Evolutionary conservation across 2,329 filamentous ascomycete species (phyloP).

Genomic region (Microsporum canis): DNA sequence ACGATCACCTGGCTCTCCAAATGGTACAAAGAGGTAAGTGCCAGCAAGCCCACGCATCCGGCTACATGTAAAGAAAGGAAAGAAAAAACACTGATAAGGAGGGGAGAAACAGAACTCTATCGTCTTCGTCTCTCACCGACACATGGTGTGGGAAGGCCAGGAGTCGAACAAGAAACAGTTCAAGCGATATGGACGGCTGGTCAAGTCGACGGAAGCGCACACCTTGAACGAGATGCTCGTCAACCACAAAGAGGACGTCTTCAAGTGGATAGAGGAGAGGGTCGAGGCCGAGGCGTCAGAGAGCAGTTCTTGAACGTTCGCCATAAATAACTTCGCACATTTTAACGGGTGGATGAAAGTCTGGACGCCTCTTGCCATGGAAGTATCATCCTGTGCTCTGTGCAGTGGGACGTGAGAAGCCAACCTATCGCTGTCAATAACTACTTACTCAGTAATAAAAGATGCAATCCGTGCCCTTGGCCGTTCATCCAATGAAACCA

Average conservation of each 20-base stretch:
- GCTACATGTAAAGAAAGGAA: background rate
- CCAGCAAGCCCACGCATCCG: too few relatives aligned
- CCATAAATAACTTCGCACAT: too few relatives aligned
- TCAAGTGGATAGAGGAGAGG: conserved; percentile 35
- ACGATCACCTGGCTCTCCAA: conserved; percentile 55
- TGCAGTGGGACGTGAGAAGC: too few relatives aligned
- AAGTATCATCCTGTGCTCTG: too few relatives aligned
- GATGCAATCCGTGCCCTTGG: too few relatives aligned
- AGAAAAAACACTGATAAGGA: background rate
- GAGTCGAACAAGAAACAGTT: conserved; percentile 46
- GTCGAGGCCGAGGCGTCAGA: conserved; percentile 16
- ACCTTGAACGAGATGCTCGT: conserved; percentile 46
- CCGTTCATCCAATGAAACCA: too few relatives aligned
- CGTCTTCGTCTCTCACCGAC: conserved; percentile 64
- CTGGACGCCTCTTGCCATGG: too few relatives aligned
- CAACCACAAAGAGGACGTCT: conserved; percentile 42
- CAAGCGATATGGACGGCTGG: conserved; percentile 47
- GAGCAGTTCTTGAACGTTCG: background rate
- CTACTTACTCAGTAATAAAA: too few relatives aligned
- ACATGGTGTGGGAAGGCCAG: conserved; percentile 61
- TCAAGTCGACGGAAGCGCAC: conserved; percentile 34
- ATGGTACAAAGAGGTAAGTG: conserved; percentile 64
- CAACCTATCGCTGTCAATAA: too few relatives aligned
- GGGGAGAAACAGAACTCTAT: conserved; percentile 48
- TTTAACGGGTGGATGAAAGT: too few relatives aligned